Base-by-base conservation (phyloP, 345 rosid genomes). In the Lagerstroemia speciosa region DNA sequence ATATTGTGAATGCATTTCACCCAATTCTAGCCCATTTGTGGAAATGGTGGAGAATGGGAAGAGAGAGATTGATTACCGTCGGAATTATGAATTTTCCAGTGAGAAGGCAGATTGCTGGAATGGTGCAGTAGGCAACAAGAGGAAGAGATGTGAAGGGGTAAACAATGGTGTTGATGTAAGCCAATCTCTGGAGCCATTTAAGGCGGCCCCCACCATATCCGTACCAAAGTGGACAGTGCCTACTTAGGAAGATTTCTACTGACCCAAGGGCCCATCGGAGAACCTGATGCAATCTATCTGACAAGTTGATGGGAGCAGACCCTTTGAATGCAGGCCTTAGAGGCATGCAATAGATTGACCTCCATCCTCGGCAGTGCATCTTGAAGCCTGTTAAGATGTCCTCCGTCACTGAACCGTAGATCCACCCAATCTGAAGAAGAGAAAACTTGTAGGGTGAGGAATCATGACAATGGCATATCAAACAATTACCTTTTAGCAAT, bases 311-410 rank as follows among this genome's bases (percentile, higher is more conserved):
- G 46, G 46, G 46, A 14, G 46, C 46, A 41, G 97, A 93, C 43
- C 99, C 99, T 84, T 91, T 91, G 83, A 94, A 94, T 70, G 95
- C 95, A 1, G 97, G 97, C 86, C 99, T 86, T 74, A 85, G 63
- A 16, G 97, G 99, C 99, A 94, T 88, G 89, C 96, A 89, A 79
- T 94, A 94, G 31, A 94, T 73, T 0, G 99, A 94, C 72, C 99
- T 85, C 99, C 99, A 94, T 81, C 97, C 97, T 8, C 99, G 88
- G 75, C 99, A 94, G 70, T 94, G 97, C 97, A 94, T 94, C 84
- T 88, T 91, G 81, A 91, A 94, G 67, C 99, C 99, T 5, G 96
- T 89, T 73, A 94, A 79, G 78, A 94, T 94, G 46, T 41, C 46
- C 46, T 41, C 46, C 14, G 46, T 41, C 46, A 41, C 46, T 41